Conservation (phyloP, 352 stramenopile genomes). For the Phytopythium aichiense region DNA sequence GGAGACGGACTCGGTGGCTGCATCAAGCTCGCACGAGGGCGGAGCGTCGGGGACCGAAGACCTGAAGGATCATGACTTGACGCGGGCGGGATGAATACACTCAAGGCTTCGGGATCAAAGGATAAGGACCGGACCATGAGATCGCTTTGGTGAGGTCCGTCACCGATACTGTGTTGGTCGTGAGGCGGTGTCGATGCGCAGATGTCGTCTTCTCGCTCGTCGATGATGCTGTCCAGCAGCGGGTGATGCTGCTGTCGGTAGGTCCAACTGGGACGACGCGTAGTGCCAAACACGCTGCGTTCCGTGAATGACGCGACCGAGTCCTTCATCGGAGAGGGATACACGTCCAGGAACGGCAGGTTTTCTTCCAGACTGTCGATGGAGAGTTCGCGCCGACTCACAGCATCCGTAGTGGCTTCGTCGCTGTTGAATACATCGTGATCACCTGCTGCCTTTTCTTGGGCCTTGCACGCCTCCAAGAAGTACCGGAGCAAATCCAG, state of each 20-base stretch:
- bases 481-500: conserved; percentile 72
- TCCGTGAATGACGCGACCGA: not conserved
- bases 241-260: conserved; percentile 49
- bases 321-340: conserved; percentile 64
- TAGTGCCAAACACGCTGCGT: conserved; percentile 12
- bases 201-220: conserved; percentile 29
- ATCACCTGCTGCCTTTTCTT: not conserved
- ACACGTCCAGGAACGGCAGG: conserved; percentile 50
- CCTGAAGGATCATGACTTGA: not conserved
- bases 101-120: not conserved
- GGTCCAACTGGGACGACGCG: conserved; percentile 56
- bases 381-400: conserved; percentile 6
- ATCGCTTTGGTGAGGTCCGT: not conserved
- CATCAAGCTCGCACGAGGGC: conserved; percentile 33
- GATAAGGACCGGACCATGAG: not conserved
- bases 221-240: conserved; percentile 46
- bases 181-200: not conserved
- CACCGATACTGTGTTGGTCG: not conserved
- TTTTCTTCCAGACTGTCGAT: conserved; percentile 59
- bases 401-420: not conserved
- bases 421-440: not conserved
- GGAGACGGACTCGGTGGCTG: conserved; percentile 35
- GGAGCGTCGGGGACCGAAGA: conserved; percentile 39
- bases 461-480: conserved; percentile 36
- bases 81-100: not conserved